Conservation (phyloP, 2,329 filamentous ascomycete genomes). For the Truncatella angustata region DNA sequence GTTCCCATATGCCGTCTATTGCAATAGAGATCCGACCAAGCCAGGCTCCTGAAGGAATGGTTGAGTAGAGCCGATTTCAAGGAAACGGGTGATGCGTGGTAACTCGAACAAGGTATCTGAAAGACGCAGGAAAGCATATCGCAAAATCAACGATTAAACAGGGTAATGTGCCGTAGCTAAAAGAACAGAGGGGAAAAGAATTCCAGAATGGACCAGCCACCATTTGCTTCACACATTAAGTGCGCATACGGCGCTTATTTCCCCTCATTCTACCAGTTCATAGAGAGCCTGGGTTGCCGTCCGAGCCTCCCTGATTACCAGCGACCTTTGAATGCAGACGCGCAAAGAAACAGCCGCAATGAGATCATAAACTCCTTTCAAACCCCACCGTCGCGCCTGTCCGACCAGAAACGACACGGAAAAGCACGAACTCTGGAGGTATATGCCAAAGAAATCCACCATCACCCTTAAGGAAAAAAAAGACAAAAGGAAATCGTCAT, state of each 20-base stretch:
- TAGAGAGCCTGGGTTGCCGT: conserved; percentile 28
- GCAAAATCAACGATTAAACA: conserved; percentile 36
- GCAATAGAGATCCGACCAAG: conserved; percentile 18
- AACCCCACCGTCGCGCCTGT: conserved; percentile 25
- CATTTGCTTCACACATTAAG: conserved; percentile 36
- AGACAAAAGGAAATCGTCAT: conserved; percentile 49
- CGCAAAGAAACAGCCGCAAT: conserved; percentile 29
- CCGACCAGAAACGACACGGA: conserved; percentile 26
- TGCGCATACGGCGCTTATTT: conserved; percentile 28
- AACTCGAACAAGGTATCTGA: conserved; percentile 63
- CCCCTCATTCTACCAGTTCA: conserved; percentile 24
- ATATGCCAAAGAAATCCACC: conserved; percentile 44
- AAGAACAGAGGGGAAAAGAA: conserved; percentile 45
- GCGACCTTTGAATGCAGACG: conserved; percentile 33
- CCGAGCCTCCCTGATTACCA: conserved; percentile 29
- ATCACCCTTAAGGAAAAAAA: conserved; percentile 25
- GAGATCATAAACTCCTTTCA: conserved; percentile 26
- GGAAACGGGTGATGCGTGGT: conserved; percentile 24
- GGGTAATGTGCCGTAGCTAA: conserved; percentile 44
- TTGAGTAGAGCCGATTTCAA: conserved; percentile 16
- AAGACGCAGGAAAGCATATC: conserved; percentile 25
- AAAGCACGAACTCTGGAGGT: conserved; percentile 36
- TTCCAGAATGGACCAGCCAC: conserved; percentile 36
- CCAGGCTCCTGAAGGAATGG: conserved; percentile 18
- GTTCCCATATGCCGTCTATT: conserved; percentile 22